Base-by-base conservation (phyloP, 768 basidiomycete genomes). In the Coprinopsis sp. region DNA sequence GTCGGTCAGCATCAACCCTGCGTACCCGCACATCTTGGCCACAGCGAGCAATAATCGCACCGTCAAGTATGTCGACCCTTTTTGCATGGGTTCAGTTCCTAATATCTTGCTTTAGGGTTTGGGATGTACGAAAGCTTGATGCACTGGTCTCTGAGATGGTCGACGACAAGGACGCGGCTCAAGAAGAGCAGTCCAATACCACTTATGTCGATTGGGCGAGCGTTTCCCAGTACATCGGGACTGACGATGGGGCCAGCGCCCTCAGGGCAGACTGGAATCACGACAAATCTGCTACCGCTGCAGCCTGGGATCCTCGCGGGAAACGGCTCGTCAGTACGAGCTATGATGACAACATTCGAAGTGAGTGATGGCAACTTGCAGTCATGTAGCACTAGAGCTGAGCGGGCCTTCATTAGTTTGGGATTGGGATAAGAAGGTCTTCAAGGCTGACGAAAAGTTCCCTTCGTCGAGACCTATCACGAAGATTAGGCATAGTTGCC, bases 301-400 rank as follows among this genome's bases (percentile, higher is more conserved):
- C 86, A 0, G 91, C 84, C 54, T 92, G 90, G 90, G 88, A 91
- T 62, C 79, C 88, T 2, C 71, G 82, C 47, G 90, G 90, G 3
- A 76, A 85, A 22, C 72, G 78, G 42, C 81, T 92, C 50, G 81
- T 91, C 38, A 90, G 87, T 61, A 92, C 90, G 4, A 82, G 83
- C 59, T 92, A 92, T 53, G 90, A 92, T 53, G 82, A 92, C 64
- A 77, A 74, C 2, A 52, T 92, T 28, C 72, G 87, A 55, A 55
- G 90, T 91, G 57, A 55, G 83, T 72, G 13, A 25, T 21, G 23
- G 18, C 2, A 24, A 13, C 22, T 13, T 46, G 4, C 40, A 39
- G 12, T 42, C 19, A 40, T 34, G 42, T 30, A 25, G 14, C 6
- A 27, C n/a, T 33, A 6, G 21, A 39, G 18, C 25, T 33, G 22